A percentile compares a stretch with the other conserved stretches of the same genome.
These are phyloP conservation scores for Panaeolus cyanescens DNA, from an alignment of 768 basidiomycete species.

Conservation along the genomic window DNA sequence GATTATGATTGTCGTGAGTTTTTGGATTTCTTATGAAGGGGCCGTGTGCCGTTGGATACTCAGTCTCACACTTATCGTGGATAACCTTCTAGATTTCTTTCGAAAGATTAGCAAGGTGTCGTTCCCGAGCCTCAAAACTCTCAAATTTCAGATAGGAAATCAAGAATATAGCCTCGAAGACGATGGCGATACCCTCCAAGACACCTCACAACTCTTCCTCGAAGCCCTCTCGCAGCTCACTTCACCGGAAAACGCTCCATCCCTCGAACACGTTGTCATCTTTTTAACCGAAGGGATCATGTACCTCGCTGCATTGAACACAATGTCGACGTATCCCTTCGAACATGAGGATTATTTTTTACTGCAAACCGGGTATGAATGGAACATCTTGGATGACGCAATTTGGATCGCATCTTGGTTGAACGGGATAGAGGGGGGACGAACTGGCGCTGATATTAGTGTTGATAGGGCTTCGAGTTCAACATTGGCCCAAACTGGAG, in stretches of 20 bases:
- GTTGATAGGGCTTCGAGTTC: background rate
- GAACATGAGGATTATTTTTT: background rate
- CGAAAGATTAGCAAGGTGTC: background rate
- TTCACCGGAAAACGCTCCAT: too few species aligned
- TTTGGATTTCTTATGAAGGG: too few species aligned
- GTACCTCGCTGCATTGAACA: background rate
- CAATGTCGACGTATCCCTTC: background rate
- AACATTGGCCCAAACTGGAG: background rate
- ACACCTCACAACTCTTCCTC: background rate
- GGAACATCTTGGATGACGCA: background rate
- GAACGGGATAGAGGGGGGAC: too few species aligned
- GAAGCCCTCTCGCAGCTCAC: background rate
- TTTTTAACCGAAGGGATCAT: background rate
- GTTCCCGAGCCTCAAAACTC: background rate
- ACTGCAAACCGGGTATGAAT: background rate
- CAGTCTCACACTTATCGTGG: background rate
- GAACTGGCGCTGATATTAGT: too few species aligned
- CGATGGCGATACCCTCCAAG: too few species aligned
- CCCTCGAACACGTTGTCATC: background rate
- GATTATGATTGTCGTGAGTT: background rate
- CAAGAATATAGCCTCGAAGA: too few species aligned
- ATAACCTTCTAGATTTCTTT: background rate
- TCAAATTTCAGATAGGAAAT: background rate
- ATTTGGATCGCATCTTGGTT: too few species aligned
- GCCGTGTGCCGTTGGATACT: background rate